phyloP scores from a whole-genome alignment of 2,329 filamentous ascomycete genomes.

The Orbilia ellipsospora region DNA sequence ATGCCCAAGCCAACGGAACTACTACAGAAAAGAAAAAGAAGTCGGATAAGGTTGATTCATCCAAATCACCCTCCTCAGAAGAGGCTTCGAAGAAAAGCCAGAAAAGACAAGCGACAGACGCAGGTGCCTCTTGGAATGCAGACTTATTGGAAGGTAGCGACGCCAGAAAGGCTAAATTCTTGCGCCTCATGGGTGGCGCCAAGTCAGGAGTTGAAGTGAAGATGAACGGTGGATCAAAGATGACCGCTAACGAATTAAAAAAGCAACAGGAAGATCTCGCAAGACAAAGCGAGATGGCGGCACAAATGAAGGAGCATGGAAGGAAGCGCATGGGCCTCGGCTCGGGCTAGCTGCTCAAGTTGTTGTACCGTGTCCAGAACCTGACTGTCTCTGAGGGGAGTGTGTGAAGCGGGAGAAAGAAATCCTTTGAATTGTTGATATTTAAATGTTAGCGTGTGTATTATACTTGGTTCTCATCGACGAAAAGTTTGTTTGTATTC shows the following conservation, averaged over 20 bases:
- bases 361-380: neutral
- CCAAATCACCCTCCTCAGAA: constrained; percentile 17
- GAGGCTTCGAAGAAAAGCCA: constrained; percentile 21
- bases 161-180: constrained; percentile 44
- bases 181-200: constrained; percentile 44
- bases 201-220: constrained; percentile 30
- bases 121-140: constrained; percentile 31
- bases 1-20: constrained; percentile 7
- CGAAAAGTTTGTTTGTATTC: neutral
- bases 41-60: neutral
- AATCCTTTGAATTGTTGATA: constrained; percentile 1
- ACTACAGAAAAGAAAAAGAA: neutral
- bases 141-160: constrained; percentile 38
- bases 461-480: neutral
- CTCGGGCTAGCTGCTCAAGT: constrained; percentile 26
- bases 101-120: constrained; percentile 7
- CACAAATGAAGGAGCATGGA: constrained; percentile 41
- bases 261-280: constrained; percentile 41
- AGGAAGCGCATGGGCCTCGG: constrained; percentile 46
- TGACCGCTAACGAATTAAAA: constrained; percentile 29
- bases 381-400: neutral
- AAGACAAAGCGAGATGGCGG: constrained; percentile 38
- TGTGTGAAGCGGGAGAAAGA: constrained; percentile 14
- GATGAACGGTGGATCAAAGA: constrained; percentile 20
- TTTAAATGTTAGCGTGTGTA: neutral